phyloP scores from a whole-genome alignment of 2,329 filamentous ascomycete genomes.

The Pyrenochaeta sp. region DNA sequence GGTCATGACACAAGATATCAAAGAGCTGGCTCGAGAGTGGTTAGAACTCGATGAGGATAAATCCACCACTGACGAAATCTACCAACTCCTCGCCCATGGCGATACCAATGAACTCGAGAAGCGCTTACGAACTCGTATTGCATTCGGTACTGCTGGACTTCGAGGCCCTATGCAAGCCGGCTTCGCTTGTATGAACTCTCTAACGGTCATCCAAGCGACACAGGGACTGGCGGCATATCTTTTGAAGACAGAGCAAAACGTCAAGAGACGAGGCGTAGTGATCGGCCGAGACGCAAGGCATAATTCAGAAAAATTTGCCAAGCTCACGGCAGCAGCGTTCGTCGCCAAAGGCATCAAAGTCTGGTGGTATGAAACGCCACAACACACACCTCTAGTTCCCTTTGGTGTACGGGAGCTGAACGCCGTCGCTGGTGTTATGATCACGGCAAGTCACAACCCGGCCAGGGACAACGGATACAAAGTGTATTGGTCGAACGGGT shows the following conservation, averaged over 20 bases:
- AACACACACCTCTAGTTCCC: constrained; percentile 69
- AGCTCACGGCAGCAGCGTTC: constrained; percentile 67
- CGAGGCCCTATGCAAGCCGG: constrained; percentile 72
- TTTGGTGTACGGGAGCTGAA: constrained; percentile 64
- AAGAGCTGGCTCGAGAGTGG: constrained; percentile 63
- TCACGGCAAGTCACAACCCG: constrained; percentile 72
- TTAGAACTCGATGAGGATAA: constrained; percentile 66
- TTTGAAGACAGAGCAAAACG: constrained; percentile 53
- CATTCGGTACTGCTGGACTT: constrained; percentile 70
- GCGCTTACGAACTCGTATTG: constrained; percentile 64
- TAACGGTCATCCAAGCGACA: constrained; percentile 70
- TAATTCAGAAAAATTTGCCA: constrained; percentile 69
- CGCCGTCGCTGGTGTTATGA: constrained; percentile 69
- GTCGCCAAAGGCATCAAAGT: constrained; percentile 66
- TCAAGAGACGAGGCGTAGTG: constrained; percentile 61
- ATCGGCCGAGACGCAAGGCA: constrained; percentile 71
- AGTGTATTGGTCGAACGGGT: constrained; percentile 71
- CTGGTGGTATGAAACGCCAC: constrained; percentile 64
- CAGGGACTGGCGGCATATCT: constrained; percentile 71
- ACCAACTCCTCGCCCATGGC: constrained; percentile 57
- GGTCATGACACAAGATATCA: constrained; percentile 45
- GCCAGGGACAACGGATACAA: constrained; percentile 73
- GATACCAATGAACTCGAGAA: constrained; percentile 60
- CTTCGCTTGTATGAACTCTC: constrained; percentile 67
- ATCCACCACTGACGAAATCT: constrained; percentile 63